Percentiles rank a stretch among this genome's conserved stretches.
Evolutionary conservation across 192 early-diverging fungal genomes (phyloP).

Genomic region (Mortierella alpina): DNA sequence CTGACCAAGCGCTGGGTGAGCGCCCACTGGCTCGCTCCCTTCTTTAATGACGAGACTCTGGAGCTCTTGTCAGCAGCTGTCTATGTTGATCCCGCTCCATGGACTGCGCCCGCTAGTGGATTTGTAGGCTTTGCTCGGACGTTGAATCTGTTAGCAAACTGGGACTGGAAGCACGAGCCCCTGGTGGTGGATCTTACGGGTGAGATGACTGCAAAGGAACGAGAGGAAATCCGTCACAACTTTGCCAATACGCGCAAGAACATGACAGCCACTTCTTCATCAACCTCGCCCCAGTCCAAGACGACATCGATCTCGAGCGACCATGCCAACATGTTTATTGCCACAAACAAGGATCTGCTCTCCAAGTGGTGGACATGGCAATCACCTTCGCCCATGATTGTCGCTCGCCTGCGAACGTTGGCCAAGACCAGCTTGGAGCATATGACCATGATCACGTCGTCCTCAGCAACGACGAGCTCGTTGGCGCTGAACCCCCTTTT

Average conservation of each 20-base stretch:
- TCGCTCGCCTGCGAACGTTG: slow-evolving; percentile 71
- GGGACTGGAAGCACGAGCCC: slow-evolving; percentile 81
- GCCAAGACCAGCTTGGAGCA: slow-evolving; percentile 68
- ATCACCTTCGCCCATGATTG: slow-evolving; percentile 66
- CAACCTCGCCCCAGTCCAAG: slow-evolving; percentile 16
- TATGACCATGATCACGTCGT: slow-evolving; percentile 29
- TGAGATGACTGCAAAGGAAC: slow-evolving; percentile 59
- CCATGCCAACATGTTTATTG: slow-evolving; percentile 72
- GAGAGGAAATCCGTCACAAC: slow-evolving; percentile 57
- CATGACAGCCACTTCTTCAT: slow-evolving; percentile 28
- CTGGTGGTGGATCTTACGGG: slow-evolving; percentile 85
- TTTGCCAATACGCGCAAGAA: slow-evolving; percentile 69
- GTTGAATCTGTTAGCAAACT: slow-evolving; percentile 75
- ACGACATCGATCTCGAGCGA: slow-evolving; percentile 43
- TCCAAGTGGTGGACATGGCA: slow-evolving; percentile 69
- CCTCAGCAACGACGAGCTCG: slow-evolving; percentile 29
- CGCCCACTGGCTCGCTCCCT: slow-evolving; percentile 80
- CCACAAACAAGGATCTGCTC: slow-evolving; percentile 69
- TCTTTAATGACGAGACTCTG: slow-evolving; percentile 79
- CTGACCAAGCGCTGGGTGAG: slow-evolving; percentile 92
- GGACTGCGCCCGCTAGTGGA: slow-evolving; percentile 68
- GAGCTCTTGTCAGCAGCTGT: slow-evolving; percentile 81
- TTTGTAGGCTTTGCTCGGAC: slow-evolving; percentile 83
- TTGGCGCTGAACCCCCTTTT: slow-evolving; percentile 73
- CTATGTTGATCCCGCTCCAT: slow-evolving; percentile 74